A percentile compares a stretch with the other conserved stretches of the same genome.
Evolutionary conservation across 2,329 filamentous ascomycete species (phyloP).

Genomic region (Trichoderma asperellum): DNA sequence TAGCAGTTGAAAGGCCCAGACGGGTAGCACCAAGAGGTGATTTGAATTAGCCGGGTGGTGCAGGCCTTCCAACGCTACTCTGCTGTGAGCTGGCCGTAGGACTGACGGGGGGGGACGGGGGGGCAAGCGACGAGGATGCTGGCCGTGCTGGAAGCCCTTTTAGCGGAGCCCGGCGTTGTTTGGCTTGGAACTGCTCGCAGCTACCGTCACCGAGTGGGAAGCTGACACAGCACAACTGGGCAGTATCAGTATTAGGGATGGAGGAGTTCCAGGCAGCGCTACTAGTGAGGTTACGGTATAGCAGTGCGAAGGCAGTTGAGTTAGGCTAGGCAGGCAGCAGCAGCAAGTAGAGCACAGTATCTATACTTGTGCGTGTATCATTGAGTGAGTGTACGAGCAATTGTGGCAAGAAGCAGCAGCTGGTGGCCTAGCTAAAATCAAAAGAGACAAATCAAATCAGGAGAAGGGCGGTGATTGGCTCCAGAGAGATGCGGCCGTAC

Average conservation of each 20-base stretch:
- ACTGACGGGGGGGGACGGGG: conserved; percentile 3
- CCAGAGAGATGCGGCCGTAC: background rate
- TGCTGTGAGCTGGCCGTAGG: conserved; percentile 5
- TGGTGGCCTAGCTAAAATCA: background rate
- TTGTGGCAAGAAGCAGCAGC: background rate
- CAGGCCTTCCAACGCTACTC: background rate
- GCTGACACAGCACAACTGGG: background rate
- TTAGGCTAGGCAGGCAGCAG: background rate
- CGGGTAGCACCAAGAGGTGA: background rate
- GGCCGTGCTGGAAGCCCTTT: background rate
- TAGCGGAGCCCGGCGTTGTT: conserved; percentile 20
- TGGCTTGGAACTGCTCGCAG: conserved; percentile 16
- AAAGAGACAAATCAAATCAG: background rate
- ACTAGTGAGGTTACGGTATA: background rate
- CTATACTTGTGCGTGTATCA: background rate
- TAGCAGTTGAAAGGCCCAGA: background rate
- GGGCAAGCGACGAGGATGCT: background rate
- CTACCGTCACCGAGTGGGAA: conserved; percentile 5
- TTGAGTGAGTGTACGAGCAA: background rate
- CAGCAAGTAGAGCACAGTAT: background rate
- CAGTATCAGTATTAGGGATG: background rate
- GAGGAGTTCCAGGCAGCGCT: background rate
- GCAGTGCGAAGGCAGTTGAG: background rate
- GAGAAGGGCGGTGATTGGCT: background rate
- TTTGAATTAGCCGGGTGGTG: background rate